A percentile compares a stretch with the other conserved stretches of the same genome.
phyloP scores from a whole-genome alignment of 495 filamentous ascomycete species.

The Aspergillus baeticus region DNA sequence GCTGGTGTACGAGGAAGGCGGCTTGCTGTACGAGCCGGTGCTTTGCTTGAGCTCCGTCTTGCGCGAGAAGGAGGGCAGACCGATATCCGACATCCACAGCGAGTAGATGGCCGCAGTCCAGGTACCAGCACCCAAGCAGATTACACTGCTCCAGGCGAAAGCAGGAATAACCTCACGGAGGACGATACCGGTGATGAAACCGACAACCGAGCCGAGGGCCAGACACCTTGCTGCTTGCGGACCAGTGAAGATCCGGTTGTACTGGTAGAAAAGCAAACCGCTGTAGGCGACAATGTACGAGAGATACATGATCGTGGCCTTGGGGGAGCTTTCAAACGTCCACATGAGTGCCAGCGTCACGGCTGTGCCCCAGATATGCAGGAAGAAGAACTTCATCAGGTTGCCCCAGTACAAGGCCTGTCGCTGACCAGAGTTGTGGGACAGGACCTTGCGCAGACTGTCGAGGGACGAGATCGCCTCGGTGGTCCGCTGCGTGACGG shows the following conservation, averaged over 20 bases:
- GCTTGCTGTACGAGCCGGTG: no score
- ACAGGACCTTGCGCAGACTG: conserved; percentile 1
- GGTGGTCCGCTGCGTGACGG: conserved; percentile 2
- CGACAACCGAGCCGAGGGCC: conserved; percentile 1
- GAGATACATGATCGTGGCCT: conserved; percentile 16
- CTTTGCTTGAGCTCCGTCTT: neutral
- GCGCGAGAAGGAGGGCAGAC: conserved; percentile 6
- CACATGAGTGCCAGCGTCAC: conserved; percentile 16
- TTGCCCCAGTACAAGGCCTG: conserved; percentile 12
- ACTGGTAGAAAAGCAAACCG: conserved; percentile 17
- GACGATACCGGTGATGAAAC: conserved; percentile 6
- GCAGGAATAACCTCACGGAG: conserved; percentile 8
- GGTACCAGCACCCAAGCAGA: conserved; percentile 12
- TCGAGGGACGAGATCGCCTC: conserved; percentile 11
- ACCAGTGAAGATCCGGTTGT: conserved; percentile 18
- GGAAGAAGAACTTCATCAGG: conserved; percentile 17
- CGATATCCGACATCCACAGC: conserved; percentile 11
- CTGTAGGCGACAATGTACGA: conserved; percentile 16
- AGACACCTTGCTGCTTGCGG: conserved; percentile 13
- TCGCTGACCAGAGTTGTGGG: neutral
- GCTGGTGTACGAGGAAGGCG: conserved; percentile 2
- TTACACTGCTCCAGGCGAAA: conserved; percentile 16
- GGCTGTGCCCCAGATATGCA: conserved; percentile 17
- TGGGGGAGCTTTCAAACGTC: conserved; percentile 9
- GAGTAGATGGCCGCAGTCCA: conserved; percentile 18